A percentile compares a stretch with the other conserved stretches of the same genome.
phyloP scores from a whole-genome alignment of 768 basidiomycete genomes.

The Tricholoma furcatifolium region DNA sequence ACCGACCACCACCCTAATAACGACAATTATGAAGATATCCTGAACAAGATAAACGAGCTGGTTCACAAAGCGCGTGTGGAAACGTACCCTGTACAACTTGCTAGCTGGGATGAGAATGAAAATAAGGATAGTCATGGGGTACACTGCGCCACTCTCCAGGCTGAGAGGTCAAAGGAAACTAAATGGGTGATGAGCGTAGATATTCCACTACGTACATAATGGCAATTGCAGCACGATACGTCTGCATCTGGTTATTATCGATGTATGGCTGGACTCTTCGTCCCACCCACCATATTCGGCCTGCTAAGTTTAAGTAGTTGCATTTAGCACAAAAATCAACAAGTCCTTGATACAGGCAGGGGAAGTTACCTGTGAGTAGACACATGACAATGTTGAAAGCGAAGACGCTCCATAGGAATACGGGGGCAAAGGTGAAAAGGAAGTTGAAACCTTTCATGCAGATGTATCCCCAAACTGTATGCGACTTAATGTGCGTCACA shows the following conservation, averaged over 20 bases:
- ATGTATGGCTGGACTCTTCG: slow-evolving; percentile 8
- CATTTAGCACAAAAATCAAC: too few species aligned
- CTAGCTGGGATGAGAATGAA: slow-evolving; percentile 11
- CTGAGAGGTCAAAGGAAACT: slow-evolving; percentile 5
- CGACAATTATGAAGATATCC: slow-evolving; percentile 15
- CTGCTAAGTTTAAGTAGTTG: slow-evolving; percentile 8
- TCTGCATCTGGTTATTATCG: slow-evolving; percentile 1
- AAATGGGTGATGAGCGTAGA: too few species aligned
- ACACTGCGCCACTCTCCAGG: slow-evolving; percentile 27
- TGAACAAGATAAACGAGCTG: not conserved
- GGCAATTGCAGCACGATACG: slow-evolving; percentile 14
- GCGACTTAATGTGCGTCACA: slow-evolving; percentile 13
- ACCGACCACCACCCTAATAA: too few species aligned
- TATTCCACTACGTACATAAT: slow-evolving; percentile 11
- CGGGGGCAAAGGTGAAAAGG: slow-evolving; percentile 4
- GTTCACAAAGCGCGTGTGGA: not conserved
- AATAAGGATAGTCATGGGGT: slow-evolving; percentile 22
- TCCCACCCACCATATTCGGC: slow-evolving; percentile 20
- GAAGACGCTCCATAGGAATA: slow-evolving; percentile 26
- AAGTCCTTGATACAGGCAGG: not conserved
- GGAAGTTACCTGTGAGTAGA: slow-evolving; percentile 24
- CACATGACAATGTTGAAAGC: slow-evolving; percentile 23
- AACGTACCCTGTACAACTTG: slow-evolving; percentile 12
- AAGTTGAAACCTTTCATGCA: slow-evolving; percentile 1
- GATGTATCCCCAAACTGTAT: slow-evolving; percentile 22